Evolutionary conservation across 108 stramenopile species (phyloP), one percentile per base, ranked within the genome.

Genomic region (Cyclotella atomus): DNA sequence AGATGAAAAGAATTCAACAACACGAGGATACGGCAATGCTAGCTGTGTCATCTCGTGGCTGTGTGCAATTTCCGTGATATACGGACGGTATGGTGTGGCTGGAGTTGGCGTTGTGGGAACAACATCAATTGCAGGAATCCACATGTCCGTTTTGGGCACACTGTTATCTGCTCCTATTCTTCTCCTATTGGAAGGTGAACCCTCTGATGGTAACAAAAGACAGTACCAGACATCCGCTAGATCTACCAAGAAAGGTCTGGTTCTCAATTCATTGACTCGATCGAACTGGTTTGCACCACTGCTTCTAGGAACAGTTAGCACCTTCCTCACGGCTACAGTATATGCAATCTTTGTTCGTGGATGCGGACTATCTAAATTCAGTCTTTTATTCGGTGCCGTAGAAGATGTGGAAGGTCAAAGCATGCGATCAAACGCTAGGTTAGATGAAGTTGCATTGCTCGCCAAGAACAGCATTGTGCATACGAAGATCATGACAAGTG

Each of bases 281-380:
- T 85, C 83, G 25, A 92, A 88, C 76, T 76, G 73, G 46, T 84
- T 85, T 67, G 88, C 77, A 21, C 91, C 91, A 25, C 72, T 71
- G 2, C 23, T 89, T 17, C 64, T 62, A 5, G 91, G 71, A 21
- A 84, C 83, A 2, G 47, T 81, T 61, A 27, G 62, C 41, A 87
- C 87, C 0, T 88, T 92, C 55, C 23, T 88, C 6, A 19, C 65
- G 21, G 86, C 84, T 32, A 61, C 77, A 46, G 20, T 81, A 8
- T 88, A 89, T 59, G 70, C 86, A 10, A 86, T 92, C 50, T 83
- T 89, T 23, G 71, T 92, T 41, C 85, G 91, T 24, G 91, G 91
- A 12, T 86, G 68, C 69, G 59, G 76, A 24, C 46, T 74, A 27
- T 78, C 72, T 24, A 76, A 70, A 57, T 75, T 80, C 62, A 80